Conservation (phyloP, 257 asterid genomes). For the Jasminum sambac region DNA sequence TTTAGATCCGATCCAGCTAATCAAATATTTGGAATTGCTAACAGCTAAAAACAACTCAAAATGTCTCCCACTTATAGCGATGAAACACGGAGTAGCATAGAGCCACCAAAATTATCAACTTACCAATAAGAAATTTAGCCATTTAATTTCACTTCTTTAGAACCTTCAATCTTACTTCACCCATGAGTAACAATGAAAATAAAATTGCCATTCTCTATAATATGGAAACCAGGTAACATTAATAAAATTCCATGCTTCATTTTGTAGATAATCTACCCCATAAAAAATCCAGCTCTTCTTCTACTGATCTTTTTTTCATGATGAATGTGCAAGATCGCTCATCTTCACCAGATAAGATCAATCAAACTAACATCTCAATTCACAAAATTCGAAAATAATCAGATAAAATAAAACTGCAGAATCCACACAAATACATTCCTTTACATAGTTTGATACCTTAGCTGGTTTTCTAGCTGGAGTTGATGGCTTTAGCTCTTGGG, state of each 20-base stretch:
- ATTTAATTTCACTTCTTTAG: neutral
- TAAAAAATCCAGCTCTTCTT: constrained; percentile 7
- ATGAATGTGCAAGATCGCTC: constrained; percentile 15
- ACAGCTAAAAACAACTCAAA: neutral
- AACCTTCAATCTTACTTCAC: neutral
- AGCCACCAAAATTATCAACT: neutral
- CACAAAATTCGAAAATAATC: neutral
- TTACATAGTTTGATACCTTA: constrained; percentile 46
- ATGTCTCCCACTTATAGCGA: neutral
- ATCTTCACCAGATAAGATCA: neutral
- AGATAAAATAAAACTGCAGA: neutral
- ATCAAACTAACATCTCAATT: neutral
- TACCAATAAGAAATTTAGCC: neutral
- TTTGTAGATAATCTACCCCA: neutral
- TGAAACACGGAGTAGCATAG: neutral
- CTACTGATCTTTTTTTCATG: constrained; percentile 2
- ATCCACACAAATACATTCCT: neutral
- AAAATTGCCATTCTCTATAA: neutral
- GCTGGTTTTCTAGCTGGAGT: constrained; percentile 58
- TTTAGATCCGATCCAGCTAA: neutral
- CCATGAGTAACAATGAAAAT: neutral
- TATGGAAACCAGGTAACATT: neutral
- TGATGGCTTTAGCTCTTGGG: constrained; percentile 71
- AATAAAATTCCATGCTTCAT: neutral
- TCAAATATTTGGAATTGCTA: neutral